Conservation (phyloP, 2,329 filamentous ascomycete genomes). For the Trichoderma lentiforme region DNA sequence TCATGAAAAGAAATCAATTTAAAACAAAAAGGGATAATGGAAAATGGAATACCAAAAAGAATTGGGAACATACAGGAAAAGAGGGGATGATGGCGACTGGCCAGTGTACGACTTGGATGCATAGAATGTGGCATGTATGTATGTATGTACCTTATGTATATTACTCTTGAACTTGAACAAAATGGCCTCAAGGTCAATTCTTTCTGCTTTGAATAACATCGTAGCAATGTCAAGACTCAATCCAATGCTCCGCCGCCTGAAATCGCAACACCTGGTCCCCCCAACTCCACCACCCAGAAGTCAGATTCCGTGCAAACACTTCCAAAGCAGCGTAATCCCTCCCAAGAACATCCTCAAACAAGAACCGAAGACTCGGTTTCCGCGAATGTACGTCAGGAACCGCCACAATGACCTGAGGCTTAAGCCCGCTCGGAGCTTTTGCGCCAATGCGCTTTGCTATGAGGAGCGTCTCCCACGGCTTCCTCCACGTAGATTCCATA, state of each 20-base stretch:
- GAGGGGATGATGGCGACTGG: neutral
- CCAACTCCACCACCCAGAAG: slow-evolving; percentile 75
- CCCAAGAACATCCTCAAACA: slow-evolving; percentile 57
- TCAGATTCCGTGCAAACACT: slow-evolving; percentile 71
- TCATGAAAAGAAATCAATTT: neutral
- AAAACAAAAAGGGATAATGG: neutral
- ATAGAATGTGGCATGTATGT: slow-evolving; percentile 31
- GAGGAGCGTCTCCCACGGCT: slow-evolving; percentile 72
- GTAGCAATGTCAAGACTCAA: neutral
- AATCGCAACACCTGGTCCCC: slow-evolving; percentile 71
- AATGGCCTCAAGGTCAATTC: neutral
- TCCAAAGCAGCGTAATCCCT: slow-evolving; percentile 59
- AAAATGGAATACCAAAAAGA: neutral
- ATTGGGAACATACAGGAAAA: neutral
- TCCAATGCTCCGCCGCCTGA: slow-evolving; percentile 57
- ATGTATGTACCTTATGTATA: slow-evolving; percentile 20
- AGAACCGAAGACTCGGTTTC: slow-evolving; percentile 66
- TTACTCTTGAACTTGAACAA: slow-evolving; percentile 23
- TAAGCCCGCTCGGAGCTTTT: slow-evolving; percentile 24
- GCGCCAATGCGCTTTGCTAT: slow-evolving; percentile 49
- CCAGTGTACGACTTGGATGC: slow-evolving; percentile 29
- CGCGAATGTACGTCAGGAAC: slow-evolving; percentile 76
- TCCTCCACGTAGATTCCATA: slow-evolving; percentile 62
- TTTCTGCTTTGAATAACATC: neutral
- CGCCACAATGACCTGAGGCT: slow-evolving; percentile 58